These are phyloP conservation scores for Furcasterigmium furcatum DNA, from an alignment of 2,329 filamentous ascomycete genomes.

Conservation along the genomic window DNA sequence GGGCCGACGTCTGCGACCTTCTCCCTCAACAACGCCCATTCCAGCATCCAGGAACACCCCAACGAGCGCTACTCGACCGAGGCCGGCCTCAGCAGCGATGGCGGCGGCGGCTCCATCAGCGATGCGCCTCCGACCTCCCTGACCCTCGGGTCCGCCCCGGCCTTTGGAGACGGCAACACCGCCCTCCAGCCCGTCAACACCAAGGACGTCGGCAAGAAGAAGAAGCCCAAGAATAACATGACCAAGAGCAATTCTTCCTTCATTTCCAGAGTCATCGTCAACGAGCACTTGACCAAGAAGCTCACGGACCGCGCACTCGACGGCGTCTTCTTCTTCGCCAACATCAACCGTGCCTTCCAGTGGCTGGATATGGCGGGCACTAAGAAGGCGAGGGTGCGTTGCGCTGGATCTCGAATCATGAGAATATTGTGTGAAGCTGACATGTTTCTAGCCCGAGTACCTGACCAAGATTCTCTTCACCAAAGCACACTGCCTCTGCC, in stretches of 20 bases:
- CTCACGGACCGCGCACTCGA: constrained; percentile 74
- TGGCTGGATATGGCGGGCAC: constrained; percentile 85
- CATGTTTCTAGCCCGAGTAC: constrained; percentile 68
- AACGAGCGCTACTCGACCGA: constrained; percentile 61
- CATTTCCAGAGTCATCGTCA: constrained; percentile 91
- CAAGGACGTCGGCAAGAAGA: constrained; percentile 75
- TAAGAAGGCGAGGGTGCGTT: neutral
- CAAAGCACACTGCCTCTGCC: constrained; percentile 90
- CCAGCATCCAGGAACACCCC: constrained; percentile 59
- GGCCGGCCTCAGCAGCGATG: constrained; percentile 54
- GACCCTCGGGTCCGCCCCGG: constrained; percentile 48
- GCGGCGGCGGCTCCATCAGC: constrained; percentile 50
- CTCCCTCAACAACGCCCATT: constrained; percentile 35
- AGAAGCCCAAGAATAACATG: constrained; percentile 97
- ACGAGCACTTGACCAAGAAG: constrained; percentile 76
- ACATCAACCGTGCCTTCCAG: constrained; percentile 92
- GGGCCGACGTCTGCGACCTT: constrained; percentile 48
- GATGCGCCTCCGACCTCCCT: constrained; percentile 38
- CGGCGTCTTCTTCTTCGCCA: constrained; percentile 87
- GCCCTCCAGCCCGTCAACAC: constrained; percentile 60
- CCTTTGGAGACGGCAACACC: constrained; percentile 84
- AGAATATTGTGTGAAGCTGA: constrained; percentile 1
- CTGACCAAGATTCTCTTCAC: constrained; percentile 96
- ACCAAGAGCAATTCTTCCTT: constrained; percentile 98
- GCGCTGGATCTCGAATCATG: neutral